Evolutionary conservation across 2,329 filamentous ascomycete species (phyloP), one percentile per base, ranked within the genome.

Genomic region (Verticillium tricorpus): DNA sequence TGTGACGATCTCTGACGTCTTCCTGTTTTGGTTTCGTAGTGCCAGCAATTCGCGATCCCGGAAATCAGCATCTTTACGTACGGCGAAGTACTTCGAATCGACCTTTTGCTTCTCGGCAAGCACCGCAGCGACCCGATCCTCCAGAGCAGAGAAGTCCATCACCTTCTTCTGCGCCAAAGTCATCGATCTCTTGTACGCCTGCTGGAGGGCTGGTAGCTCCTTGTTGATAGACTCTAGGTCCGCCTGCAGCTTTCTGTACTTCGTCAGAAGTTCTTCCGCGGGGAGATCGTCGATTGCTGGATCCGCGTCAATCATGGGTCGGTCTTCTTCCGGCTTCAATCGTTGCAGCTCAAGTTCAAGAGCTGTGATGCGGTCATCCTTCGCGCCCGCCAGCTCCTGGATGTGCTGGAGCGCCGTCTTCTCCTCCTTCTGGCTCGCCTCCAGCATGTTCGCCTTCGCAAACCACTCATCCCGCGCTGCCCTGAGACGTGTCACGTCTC

Each of bases 61-160:
- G 55, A 90, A 89, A 70, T 98, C 94, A 71, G 94, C 96, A 68
- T 93, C 90, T 73, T 97, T 97, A 82, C 96, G 93, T 9, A 93
- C 92, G 1, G 91, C 92, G 74, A 98, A 98, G 73, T 96, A 99
- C 76, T 98, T 98, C 72, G 98, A 94, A 71, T 99, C 95, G 1
- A 94, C 94, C 76, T 97, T 98, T 66, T 89, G 88, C 79, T 99
- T 99, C 76, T 99, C 93, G 0, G 92, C 91, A 50, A 86, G 86
- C 22, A 96, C 78, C 28, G 90, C 81, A 19, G 86, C 79, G 40
- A 94, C 81, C 65, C 89, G 90, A 61, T 97, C 93, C 76, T 98
- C 93, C 71, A 92, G 79, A 4, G 84, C 81, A 6, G 82, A 80
- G 59, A 91, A 87, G 65, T 97, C 93, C 69, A 89, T 84, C 37